phyloP scores from a whole-genome alignment of 768 basidiomycete species.

The Rhodocollybia butyracea region DNA sequence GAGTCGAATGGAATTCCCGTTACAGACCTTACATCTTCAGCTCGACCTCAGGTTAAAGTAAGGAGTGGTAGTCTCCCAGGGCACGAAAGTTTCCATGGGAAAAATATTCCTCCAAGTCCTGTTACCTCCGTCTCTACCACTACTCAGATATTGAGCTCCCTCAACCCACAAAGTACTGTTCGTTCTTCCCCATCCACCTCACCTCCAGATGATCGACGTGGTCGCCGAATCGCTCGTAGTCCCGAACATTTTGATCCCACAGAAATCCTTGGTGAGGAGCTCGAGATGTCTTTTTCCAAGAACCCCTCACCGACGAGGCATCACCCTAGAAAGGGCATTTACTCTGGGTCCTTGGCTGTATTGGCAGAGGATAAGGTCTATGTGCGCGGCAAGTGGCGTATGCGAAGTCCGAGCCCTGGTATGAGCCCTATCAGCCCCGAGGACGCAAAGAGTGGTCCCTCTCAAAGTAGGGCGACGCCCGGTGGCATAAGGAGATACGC shows the following conservation, averaged over 20 bases:
- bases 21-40: background rate
- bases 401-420: slow-evolving; percentile 6
- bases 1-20: background rate
- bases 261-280: slow-evolving; percentile 2
- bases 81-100: background rate
- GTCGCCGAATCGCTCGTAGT: background rate
- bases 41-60: background rate
- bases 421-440: background rate
- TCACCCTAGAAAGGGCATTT: background rate
- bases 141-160: background rate
- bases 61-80: background rate
- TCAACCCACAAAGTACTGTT: background rate
- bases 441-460: too few relatives aligned
- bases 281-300: slow-evolving; percentile 1
- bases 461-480: background rate
- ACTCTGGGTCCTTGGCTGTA: background rate
- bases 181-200: background rate
- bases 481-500: slow-evolving; percentile 2
- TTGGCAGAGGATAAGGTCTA: slow-evolving; percentile 3
- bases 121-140: background rate
- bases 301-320: slow-evolving; percentile 5
- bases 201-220: background rate
- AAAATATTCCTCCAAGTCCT: background rate
- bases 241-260: background rate
- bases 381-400: slow-evolving; percentile 3